These are phyloP conservation scores for Spinacia oleracea DNA, from an alignment of 179 eudicot species.

Conservation along the genomic window DNA sequence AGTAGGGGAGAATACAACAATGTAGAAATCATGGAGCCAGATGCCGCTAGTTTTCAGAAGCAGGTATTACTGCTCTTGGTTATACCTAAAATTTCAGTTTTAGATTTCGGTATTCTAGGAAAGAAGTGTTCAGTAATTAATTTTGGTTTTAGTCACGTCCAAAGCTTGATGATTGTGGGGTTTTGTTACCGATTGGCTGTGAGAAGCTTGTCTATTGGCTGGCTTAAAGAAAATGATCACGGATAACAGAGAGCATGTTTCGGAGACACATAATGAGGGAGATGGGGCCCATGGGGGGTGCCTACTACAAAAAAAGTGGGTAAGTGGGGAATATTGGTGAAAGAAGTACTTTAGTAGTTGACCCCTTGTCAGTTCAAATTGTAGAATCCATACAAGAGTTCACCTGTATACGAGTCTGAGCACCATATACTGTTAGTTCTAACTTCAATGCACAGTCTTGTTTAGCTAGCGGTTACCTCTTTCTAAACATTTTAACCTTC, in stretches of 20 bases:
- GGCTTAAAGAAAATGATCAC: not conserved
- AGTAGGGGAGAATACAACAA: slow-evolving; percentile 57
- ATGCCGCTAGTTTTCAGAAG: slow-evolving; percentile 62
- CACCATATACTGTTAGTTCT: not conserved
- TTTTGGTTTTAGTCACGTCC: not conserved
- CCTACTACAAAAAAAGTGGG: not conserved
- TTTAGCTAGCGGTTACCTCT: not conserved
- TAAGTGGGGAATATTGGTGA: not conserved
- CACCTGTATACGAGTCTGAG: not conserved
- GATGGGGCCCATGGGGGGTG: not conserved
- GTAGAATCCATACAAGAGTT: not conserved
- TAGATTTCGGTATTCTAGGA: not conserved
- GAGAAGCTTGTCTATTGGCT: not conserved
- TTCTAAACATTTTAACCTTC: not conserved
- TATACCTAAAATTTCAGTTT: not conserved
- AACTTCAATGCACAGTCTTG: not conserved
- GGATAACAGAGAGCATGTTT: not conserved
- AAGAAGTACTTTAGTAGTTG: not conserved
- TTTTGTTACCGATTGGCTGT: not conserved
- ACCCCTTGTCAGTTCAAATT: not conserved
- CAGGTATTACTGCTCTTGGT: slow-evolving; percentile 47
- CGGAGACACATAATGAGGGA: not conserved
- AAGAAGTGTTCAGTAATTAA: not conserved
- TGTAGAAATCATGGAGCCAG: slow-evolving; percentile 55
- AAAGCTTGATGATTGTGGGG: not conserved